Conservation (phyloP, 2,329 filamentous ascomycete genomes). For the Metarhizium guizhouense region DNA sequence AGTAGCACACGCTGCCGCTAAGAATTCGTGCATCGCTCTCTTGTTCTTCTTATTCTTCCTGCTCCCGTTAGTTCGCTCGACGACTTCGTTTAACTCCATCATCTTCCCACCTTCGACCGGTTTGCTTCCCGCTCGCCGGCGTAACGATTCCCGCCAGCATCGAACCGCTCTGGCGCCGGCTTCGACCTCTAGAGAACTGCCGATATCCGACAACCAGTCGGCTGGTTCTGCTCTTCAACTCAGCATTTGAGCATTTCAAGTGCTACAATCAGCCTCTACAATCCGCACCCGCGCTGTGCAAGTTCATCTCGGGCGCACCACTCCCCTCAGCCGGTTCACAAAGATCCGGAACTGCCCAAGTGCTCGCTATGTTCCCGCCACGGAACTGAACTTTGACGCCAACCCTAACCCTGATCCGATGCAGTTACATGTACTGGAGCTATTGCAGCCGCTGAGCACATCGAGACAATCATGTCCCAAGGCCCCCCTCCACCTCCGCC, state of each 20-base stretch:
- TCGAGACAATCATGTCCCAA: constrained; percentile 5
- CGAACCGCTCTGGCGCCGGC: background rate
- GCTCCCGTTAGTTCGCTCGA: background rate
- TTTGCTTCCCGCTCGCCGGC: background rate
- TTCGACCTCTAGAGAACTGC: background rate
- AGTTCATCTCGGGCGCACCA: background rate
- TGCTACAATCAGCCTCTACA: too few relatives aligned
- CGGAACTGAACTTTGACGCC: background rate
- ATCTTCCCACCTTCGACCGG: background rate
- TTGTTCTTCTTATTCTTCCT: background rate
- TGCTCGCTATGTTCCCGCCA: constrained; percentile 5
- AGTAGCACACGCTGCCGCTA: background rate
- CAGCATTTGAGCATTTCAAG: too few relatives aligned
- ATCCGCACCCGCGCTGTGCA: background rate
- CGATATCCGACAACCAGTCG: too few relatives aligned
- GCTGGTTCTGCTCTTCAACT: too few relatives aligned
- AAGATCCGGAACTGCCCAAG: background rate
- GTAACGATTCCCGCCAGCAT: background rate
- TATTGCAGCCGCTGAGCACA: background rate
- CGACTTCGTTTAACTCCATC: background rate
- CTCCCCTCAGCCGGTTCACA: background rate
- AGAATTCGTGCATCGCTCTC: background rate
- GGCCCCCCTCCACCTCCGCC: constrained; percentile 6
- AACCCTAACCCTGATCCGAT: background rate
- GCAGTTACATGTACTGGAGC: background rate